Evolutionary conservation across 2,329 filamentous ascomycete species (phyloP).

Genomic region (Colletotrichum costaricense): DNA sequence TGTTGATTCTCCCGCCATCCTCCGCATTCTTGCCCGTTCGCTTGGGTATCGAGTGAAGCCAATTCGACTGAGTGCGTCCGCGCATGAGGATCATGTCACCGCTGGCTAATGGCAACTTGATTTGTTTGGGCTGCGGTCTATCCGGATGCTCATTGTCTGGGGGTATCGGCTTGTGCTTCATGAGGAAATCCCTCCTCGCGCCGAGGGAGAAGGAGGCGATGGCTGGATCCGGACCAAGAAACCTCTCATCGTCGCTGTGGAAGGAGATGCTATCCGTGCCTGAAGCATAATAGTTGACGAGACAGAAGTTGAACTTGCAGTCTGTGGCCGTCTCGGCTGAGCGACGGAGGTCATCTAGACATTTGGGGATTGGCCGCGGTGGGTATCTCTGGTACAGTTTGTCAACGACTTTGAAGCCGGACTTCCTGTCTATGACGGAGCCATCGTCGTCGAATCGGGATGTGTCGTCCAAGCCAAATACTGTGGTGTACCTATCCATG

Average conservation of each 20-base stretch:
- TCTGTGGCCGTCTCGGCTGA: slow-evolving; percentile 74
- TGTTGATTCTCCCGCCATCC: slow-evolving; percentile 77
- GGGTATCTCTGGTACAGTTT: slow-evolving; percentile 65
- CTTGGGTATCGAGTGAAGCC: slow-evolving; percentile 84
- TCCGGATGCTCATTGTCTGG: slow-evolving; percentile 39
- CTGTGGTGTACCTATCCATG: slow-evolving; percentile 58
- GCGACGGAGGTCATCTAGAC: slow-evolving; percentile 71
- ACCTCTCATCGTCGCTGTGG: slow-evolving; percentile 84
- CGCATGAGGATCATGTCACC: slow-evolving; percentile 87
- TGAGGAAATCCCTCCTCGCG: slow-evolving; percentile 77
- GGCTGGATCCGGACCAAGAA: slow-evolving; percentile 75
- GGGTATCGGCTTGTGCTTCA: slow-evolving; percentile 78
- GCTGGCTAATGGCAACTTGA: slow-evolving; percentile 67
- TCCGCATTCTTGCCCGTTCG: slow-evolving; percentile 71
- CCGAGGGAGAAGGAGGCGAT: slow-evolving; percentile 83
- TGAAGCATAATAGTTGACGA: slow-evolving; percentile 87
- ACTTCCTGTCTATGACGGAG: slow-evolving; percentile 57
- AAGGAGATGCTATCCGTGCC: slow-evolving; percentile 82
- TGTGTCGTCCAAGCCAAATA: slow-evolving; percentile 71
- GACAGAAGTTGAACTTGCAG: slow-evolving; percentile 80
- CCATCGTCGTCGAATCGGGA: slow-evolving; percentile 65
- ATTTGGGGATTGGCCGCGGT: slow-evolving; percentile 78
- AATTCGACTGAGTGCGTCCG: slow-evolving; percentile 78
- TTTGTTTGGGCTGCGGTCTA: slow-evolving; percentile 45
- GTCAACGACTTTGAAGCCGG: slow-evolving; percentile 52